Base-by-base conservation (phyloP, 2,329 filamentous ascomycete species). In the Cercospora sp. region DNA sequence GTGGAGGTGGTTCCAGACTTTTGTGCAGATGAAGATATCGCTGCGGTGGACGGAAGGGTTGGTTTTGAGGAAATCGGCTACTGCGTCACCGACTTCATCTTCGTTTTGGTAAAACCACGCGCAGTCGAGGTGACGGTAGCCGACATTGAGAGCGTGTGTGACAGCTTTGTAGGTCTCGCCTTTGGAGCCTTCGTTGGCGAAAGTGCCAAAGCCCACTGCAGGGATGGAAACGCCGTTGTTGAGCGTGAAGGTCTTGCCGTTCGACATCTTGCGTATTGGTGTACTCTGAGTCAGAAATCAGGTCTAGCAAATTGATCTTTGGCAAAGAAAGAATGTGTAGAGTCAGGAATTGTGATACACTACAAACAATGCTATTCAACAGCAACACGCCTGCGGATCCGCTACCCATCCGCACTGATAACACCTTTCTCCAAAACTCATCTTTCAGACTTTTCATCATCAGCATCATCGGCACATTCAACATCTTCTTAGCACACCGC, bases 191-290 rank as follows among this genome's bases (percentile, higher is more conserved):
- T 91, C 89, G 78, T 85, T 90, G 77, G 87, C 85, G 75, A 89
- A 90, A 73, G 88, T 90, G 73, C 88, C 88, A 74, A 90, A 90
- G 28, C 88, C 88, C 34, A 90, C 80, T 59, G 83, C 87, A 69
- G 88, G 88, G 72, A 90, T 87, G 76, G 83, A 83, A 68, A 89
- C 85, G 73, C 85, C 85, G 76, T 86, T 87, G 81, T 79, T 84
- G 62, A 88, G 81, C 71, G 79, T 85, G 80, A 83, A 87, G 57
- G 81, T 82, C 75, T 81, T 80, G 72, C 80, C 85, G 76, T 82
- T 80, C 76, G 87, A 89, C 87, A 89, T 89, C 71, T 32, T 80
- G 65, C 67, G 12, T 37, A 37, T 34, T 12, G 12, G 32, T 53
- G n/a, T 28, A 58, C 30, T 67, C 16, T 55, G 21, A 61, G 8